phyloP scores from a whole-genome alignment of 176 grass and related monocot species.

The Rhynchospora tenuis region DNA sequence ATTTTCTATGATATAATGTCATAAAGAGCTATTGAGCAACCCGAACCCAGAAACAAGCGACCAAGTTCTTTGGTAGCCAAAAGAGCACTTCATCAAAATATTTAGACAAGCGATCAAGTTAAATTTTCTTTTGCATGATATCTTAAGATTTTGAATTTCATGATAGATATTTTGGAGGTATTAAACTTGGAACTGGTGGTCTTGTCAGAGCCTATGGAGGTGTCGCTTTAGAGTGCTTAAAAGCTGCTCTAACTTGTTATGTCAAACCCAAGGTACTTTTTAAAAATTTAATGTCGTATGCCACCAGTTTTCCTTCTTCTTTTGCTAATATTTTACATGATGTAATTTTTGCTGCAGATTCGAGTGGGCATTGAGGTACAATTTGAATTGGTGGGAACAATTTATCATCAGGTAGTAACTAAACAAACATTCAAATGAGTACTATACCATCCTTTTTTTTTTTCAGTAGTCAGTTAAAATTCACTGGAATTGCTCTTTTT shows the following conservation, averaged over 20 bases:
- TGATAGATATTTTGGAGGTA: slow-evolving; percentile 85
- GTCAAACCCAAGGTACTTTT: slow-evolving; percentile 76
- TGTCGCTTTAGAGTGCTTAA: slow-evolving; percentile 84
- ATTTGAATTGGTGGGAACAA: slow-evolving; percentile 81
- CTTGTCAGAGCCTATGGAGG: slow-evolving; percentile 91
- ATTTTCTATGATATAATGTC: slow-evolving; percentile 56
- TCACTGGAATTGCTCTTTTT: slow-evolving; percentile 16
- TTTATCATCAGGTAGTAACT: slow-evolving; percentile 76
- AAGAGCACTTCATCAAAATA: slow-evolving; percentile 12
- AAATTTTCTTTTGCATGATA: not conserved
- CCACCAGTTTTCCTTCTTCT: not conserved
- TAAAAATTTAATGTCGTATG: not conserved
- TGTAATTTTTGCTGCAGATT: slow-evolving; percentile 40
- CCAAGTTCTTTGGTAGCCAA: slow-evolving; percentile 51
- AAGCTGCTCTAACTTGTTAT: slow-evolving; percentile 69
- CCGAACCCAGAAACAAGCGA: slow-evolving; percentile 42
- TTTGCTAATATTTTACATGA: slow-evolving; percentile 10
- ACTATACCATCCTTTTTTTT: not conserved
- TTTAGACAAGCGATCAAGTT: not conserved
- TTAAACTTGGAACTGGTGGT: slow-evolving; percentile 87
- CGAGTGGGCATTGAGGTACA: slow-evolving; percentile 77
- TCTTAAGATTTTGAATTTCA: not conserved
- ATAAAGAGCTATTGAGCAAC: slow-evolving; percentile 69
- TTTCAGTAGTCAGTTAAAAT: slow-evolving; percentile 9
- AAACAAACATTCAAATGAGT: not conserved